phyloP scores from a whole-genome alignment of 208 protist species.

The Naegleria gruberi region DNA sequence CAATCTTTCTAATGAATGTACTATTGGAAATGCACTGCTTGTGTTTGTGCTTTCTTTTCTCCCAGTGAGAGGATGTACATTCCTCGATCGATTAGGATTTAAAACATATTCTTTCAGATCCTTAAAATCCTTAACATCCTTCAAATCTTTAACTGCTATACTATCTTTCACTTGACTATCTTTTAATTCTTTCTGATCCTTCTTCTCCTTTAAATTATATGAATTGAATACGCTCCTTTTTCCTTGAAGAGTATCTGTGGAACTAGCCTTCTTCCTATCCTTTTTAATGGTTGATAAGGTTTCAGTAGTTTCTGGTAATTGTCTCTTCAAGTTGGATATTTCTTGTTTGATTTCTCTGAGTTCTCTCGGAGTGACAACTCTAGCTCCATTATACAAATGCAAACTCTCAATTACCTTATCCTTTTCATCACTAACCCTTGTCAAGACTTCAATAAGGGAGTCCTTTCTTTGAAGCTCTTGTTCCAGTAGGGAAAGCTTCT shows the following conservation, averaged over 20 bases:
- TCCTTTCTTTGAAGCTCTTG: neutral
- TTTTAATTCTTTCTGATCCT: too few relatives aligned
- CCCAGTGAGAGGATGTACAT: too few relatives aligned
- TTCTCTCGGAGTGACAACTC: neutral
- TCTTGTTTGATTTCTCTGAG: neutral
- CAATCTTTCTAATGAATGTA: neutral
- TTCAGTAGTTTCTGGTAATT: neutral
- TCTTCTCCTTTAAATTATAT: too few relatives aligned
- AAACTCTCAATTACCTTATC: neutral
- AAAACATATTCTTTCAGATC: neutral
- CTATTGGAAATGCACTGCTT: too few relatives aligned
- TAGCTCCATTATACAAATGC: neutral
- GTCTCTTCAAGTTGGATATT: neutral
- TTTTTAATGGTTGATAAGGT: neutral
- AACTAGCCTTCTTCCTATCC: neutral
- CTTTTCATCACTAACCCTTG: neutral
- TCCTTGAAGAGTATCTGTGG: too few relatives aligned
- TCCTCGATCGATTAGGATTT: too few relatives aligned
- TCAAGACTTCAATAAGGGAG: neutral
- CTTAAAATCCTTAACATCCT: neutral
- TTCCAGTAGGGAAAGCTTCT: neutral
- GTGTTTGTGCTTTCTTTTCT: too few relatives aligned
- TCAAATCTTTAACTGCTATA: too few relatives aligned
- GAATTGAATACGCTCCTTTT: too few relatives aligned
- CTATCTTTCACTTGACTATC: too few relatives aligned